A percentile compares a stretch with the other conserved stretches of the same genome.
These are phyloP conservation scores for Quercus gilva DNA, from an alignment of 306 rosid genomes.

Conservation along the genomic window DNA sequence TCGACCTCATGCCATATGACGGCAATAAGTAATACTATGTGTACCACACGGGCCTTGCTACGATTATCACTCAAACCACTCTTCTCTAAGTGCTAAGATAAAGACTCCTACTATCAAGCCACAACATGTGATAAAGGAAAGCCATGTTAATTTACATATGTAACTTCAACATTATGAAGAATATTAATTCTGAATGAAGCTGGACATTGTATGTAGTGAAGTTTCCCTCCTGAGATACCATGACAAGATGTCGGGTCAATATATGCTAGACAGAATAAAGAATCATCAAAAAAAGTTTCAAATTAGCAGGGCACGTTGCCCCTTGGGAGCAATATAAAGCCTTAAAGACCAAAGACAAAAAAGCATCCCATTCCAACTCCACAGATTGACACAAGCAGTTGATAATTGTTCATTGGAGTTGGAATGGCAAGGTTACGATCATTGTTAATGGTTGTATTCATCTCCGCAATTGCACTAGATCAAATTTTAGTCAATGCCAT, in stretches of 20 bases:
- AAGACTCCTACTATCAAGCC: no score
- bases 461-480: constrained; percentile 26
- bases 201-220: constrained; percentile 22
- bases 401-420: not conserved
- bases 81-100: no score
- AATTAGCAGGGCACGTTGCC: constrained; percentile 9
- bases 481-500: constrained; percentile 41
- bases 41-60: accelerated
- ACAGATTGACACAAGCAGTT: not conserved
- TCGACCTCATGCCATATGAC: no score
- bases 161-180: constrained; percentile 20
- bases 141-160: not conserved
- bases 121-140: no score
- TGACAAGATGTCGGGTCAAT: constrained; percentile 20
- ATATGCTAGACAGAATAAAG: not conserved
- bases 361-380: constrained; percentile 25
- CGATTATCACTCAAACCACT: accelerated
- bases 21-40: accelerated
- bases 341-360: constrained; percentile 16
- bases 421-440: constrained; percentile 41
- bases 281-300: constrained; percentile 15
- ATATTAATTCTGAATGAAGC: constrained; percentile 37
- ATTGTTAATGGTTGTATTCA: constrained; percentile 29
- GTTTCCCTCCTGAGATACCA: constrained; percentile 25
- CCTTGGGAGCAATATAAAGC: constrained; percentile 40